Percentiles rank a stretch among this genome's conserved stretches.
These are phyloP conservation scores for Candida nitratophila DNA, from an alignment of 805 yeast genomes.

Conservation along the genomic window DNA sequence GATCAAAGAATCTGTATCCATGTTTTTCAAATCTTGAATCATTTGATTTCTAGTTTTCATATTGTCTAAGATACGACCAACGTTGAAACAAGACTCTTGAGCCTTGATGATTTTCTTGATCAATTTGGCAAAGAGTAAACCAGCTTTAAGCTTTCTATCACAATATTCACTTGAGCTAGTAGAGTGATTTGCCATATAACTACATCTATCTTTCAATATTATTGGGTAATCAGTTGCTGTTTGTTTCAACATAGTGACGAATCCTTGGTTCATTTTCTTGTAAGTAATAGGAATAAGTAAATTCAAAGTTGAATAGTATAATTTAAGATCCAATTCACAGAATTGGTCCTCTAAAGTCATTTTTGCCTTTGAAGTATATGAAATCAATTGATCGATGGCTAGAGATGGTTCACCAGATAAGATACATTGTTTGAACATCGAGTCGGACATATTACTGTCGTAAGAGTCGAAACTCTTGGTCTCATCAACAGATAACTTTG, in stretches of 20 bases:
- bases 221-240: neutral
- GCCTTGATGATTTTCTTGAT: neutral
- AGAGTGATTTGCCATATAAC: neutral
- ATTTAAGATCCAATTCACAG: neutral
- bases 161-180: neutral
- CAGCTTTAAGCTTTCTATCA: neutral
- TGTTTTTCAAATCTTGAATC: neutral
- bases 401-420: neutral
- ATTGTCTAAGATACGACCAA: neutral
- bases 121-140: neutral
- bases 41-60: neutral
- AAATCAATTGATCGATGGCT: neutral
- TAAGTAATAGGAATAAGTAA: neutral
- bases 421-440: neutral
- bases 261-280: neutral
- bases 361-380: neutral
- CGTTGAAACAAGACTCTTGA: neutral
- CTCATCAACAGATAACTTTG: neutral
- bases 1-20: conserved; percentile 1
- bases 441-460: neutral
- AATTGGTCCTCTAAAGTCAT: neutral
- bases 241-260: neutral
- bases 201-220: neutral
- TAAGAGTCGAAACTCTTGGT: neutral
- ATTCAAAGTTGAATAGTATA: neutral